Percentiles rank a stretch among this genome's conserved stretches.
phyloP scores from a whole-genome alignment of 192 early-diverging fungal genomes.

The Coemansia sp. region DNA sequence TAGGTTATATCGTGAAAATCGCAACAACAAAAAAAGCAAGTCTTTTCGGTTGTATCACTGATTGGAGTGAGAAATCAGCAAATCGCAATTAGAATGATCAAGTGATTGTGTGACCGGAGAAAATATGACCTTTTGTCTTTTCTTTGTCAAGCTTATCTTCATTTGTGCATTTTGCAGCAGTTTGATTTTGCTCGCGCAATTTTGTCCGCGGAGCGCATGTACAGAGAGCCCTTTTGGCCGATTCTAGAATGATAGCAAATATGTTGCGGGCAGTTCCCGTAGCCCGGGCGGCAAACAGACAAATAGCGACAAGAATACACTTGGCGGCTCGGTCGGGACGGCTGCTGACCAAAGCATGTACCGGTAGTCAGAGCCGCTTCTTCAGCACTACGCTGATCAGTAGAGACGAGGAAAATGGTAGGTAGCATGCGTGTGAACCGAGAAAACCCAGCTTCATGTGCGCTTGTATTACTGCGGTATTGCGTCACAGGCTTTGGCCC shows the following conservation, averaged over 20 bases:
- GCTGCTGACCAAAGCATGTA: neutral
- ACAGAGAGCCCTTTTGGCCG: neutral
- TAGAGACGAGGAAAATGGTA: neutral
- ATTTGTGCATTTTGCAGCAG: neutral
- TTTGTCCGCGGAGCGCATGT: neutral
- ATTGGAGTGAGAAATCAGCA: neutral
- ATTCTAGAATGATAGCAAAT: neutral
- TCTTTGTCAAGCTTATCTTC: neutral
- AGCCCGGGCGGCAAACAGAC: neutral
- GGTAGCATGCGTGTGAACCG: neutral
- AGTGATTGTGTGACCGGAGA: neutral
- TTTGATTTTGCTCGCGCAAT: conserved; percentile 2
- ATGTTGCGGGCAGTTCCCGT: neutral
- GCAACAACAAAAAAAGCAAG: neutral
- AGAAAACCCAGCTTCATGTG: neutral
- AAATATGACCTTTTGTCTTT: neutral
- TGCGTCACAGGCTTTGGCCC: no score
- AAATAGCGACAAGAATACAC: neutral
- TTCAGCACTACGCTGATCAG: neutral
- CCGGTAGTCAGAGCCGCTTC: neutral
- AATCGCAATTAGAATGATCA: neutral
- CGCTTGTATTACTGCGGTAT: neutral
- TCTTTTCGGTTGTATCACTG: neutral
- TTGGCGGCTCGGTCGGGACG: neutral
- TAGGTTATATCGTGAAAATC: no score